Evolutionary conservation across 768 basidiomycete species (phyloP), one percentile per base, ranked within the genome.

Genomic region (Rhizopogon sp.): DNA sequence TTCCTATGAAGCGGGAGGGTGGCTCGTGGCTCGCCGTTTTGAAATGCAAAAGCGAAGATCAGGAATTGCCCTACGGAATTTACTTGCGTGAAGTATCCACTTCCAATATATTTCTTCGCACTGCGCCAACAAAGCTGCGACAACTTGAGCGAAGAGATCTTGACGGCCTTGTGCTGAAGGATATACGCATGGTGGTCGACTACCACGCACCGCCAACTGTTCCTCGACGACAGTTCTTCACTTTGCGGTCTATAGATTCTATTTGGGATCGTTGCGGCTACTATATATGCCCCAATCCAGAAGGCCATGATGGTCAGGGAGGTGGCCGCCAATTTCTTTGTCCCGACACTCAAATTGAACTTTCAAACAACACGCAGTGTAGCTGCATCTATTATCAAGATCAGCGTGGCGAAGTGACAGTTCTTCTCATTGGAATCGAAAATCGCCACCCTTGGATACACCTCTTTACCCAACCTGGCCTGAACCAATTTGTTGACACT

Each of bases 1-100:
- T 56, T 33, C 51, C 55, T 14, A 56, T 56, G 50, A 55, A 55
- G 39, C 8, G 0, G 17, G 33, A 33, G 6, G n/a, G 35, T 11
- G 33, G 31, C 11, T 25, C 13, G 20, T 55, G 42, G 17, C 41
- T 57, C n/a, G 56, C 56, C 14, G 52, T 50, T 45, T 22, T 57
- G n/a, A 31, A 31, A 42, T 55, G 56, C 28, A 17, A 39, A 50
- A 17, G 5, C 5, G 14, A 22, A 49, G 20, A 37, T 8, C 33
- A 49, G 20, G 8, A 49, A 0, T 37, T 37, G 20, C 35, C 35
- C 9, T 49, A 16, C 14, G 47, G 47, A 20, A 49, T 49, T 20
- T 49, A 22, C 47, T 37, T 49, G 35, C 35, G 10, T 22, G 33
- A 49, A 22, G 37, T 2, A 35, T 7, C 13, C 16, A 20, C 5